Evolutionary conservation across 129 eudicot species (phyloP).

Genomic region (Centrapalus pauciflorus): DNA sequence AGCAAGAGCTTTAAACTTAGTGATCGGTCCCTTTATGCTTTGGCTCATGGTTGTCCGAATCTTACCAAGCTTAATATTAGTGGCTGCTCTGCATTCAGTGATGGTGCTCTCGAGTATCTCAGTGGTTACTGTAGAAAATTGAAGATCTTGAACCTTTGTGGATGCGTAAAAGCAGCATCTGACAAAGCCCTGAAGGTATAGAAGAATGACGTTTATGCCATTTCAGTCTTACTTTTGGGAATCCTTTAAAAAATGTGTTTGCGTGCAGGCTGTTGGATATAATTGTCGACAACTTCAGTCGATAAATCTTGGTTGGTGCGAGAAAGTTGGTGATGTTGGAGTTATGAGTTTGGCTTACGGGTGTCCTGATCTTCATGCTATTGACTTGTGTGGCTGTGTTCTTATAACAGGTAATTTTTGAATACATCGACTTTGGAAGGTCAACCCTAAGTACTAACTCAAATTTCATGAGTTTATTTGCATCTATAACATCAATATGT

Average conservation of each 20-base stretch:
- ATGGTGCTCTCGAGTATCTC: constrained; percentile 52
- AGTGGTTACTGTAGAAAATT: constrained; percentile 47
- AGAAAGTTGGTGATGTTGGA: constrained; percentile 63
- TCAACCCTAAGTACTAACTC: too few species aligned
- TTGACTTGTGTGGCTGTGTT: constrained; percentile 71
- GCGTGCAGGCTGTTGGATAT: constrained; percentile 56
- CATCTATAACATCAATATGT: too few species aligned
- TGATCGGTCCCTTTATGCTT: constrained; percentile 56
- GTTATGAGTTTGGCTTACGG: constrained; percentile 77
- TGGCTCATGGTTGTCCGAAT: constrained; percentile 62
- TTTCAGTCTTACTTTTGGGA: too few species aligned
- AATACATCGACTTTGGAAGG: too few species aligned
- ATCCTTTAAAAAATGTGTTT: too few species aligned
- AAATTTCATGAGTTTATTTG: too few species aligned
- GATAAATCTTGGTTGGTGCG: constrained; percentile 78
- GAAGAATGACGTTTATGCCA: too few species aligned
- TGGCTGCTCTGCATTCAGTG: constrained; percentile 73
- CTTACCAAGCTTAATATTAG: constrained; percentile 64
- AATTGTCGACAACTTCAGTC: constrained; percentile 55
- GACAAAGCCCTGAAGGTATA: constrained; percentile 65
- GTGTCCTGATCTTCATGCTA: constrained; percentile 66
- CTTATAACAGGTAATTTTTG: constrained; percentile 62
- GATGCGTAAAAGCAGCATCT: constrained; percentile 77
- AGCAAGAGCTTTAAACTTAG: constrained; percentile 74
- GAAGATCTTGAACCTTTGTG: constrained; percentile 59